Conservation (phyloP, 2,329 filamentous ascomycete genomes). For the Fusarium napiforme region DNA sequence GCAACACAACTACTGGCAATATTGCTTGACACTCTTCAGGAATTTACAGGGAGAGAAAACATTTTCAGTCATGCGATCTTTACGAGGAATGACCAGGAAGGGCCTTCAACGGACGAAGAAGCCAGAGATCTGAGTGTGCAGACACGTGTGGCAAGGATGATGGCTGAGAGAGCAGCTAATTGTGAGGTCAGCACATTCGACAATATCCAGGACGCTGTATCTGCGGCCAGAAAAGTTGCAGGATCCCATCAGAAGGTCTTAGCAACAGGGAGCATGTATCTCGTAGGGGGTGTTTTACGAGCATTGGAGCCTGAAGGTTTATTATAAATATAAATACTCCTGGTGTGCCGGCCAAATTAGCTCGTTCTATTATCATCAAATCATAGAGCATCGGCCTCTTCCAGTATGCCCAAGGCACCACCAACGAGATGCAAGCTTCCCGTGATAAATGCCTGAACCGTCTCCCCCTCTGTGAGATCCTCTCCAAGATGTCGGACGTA, state of each 20-base stretch:
- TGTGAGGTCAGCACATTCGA: constrained; percentile 63
- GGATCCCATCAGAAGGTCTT: constrained; percentile 67
- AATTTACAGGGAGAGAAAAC: constrained; percentile 50
- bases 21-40: constrained; percentile 67
- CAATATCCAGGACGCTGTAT: constrained; percentile 78
- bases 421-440: constrained; percentile 73
- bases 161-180: constrained; percentile 65
- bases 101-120: constrained; percentile 42
- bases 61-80: constrained; percentile 81
- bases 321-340: constrained; percentile 48
- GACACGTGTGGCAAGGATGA: constrained; percentile 69
- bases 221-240: constrained; percentile 59
- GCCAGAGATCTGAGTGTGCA: constrained; percentile 70
- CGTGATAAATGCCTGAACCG: constrained; percentile 64
- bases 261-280: constrained; percentile 85
- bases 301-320: constrained; percentile 66
- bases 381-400: constrained; percentile 58
- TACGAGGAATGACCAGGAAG: constrained; percentile 73
- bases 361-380: not conserved
- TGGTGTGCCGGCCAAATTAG: not conserved
- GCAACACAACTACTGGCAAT: constrained; percentile 71
- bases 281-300: constrained; percentile 82
- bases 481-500: constrained; percentile 54
- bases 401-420: constrained; percentile 61
- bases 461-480: constrained; percentile 46